Evolutionary conservation across 2,329 filamentous ascomycete genomes (phyloP), one percentile per base, ranked within the genome.

Genomic region (Pseudocercospora musae): DNA sequence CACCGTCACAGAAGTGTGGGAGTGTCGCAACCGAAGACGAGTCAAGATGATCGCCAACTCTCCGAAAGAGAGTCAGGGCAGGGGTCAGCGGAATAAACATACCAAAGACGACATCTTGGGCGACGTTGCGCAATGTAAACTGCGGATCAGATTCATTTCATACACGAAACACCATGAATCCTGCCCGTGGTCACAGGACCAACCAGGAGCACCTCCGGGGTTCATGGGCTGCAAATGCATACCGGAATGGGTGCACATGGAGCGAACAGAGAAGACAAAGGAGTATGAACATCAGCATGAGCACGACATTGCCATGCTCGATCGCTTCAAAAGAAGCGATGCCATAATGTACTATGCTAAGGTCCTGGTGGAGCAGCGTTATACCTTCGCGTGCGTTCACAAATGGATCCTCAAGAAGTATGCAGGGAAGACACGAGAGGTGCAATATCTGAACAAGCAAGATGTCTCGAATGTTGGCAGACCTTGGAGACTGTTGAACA

Each of bases 231-330:
- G 69, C 54, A 61, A 63, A 37, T 70, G 69, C 33, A 48, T 71
- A 8, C 65, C 69, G 2, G 69, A 71, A 55, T 71, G 69, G 68
- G 52, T 66, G 21, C 58, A 67, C 44, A 58, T 69, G 33, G 21
- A 60, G 42, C 48, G 62, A 10, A 63, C 64, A 13, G 25, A 27
- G 18, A 40, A 23, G 31, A 60, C 49, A 13, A 58, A 25, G 20
- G 44, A 61, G 40, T 44, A 33, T 1, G 52, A 63, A 27, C 29
- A 48, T 6, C 46, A 63, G 31, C 67, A 69, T 31, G 64, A 64
- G 9, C 69, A 70, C 48, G 64, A 67, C 13, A 57, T 68, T 4
- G 65, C 62, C 3, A 50, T 66, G 42, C 59, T 69, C 18, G 69
- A 71, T 49, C 56, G 52, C 13, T 71, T 63, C 57, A 68, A 69